Conservation (phyloP, 2,329 filamentous ascomycete species). For the Lachnellula suecica region DNA sequence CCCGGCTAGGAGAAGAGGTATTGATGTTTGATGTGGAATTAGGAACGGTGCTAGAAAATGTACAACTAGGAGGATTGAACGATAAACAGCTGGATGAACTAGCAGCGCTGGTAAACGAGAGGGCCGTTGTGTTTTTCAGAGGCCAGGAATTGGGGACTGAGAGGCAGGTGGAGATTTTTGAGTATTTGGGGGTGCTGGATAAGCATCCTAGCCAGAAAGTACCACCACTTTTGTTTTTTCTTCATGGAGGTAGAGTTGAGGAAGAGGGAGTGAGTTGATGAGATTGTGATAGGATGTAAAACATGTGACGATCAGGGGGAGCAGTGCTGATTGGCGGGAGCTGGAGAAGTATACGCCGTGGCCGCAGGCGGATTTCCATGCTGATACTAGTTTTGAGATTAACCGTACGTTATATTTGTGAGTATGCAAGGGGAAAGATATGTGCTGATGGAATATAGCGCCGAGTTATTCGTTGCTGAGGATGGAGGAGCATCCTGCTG, state of each 20-base stretch:
- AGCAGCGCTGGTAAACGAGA: conserved; percentile 32
- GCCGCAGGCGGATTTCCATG: conserved; percentile 42
- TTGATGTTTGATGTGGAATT: neutral
- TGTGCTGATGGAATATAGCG: conserved; percentile 26
- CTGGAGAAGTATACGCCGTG: conserved; percentile 46
- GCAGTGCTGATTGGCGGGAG: conserved; percentile 44
- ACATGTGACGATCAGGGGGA: conserved; percentile 19
- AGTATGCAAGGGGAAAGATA: neutral
- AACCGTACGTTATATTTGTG: conserved; percentile 35
- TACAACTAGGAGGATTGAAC: conserved; percentile 27
- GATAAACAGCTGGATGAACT: conserved; percentile 29
- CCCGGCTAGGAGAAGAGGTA: neutral
- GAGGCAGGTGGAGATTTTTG: conserved; percentile 43
- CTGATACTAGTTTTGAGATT: conserved; percentile 50
- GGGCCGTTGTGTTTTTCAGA: conserved; percentile 53
- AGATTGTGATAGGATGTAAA: conserved; percentile 16
- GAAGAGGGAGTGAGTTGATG: neutral
- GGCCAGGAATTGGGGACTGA: conserved; percentile 46
- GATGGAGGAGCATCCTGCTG: conserved; percentile 57
- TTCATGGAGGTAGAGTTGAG: neutral
- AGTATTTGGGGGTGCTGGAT: conserved; percentile 46
- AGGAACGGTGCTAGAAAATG: conserved; percentile 28
- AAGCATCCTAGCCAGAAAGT: conserved; percentile 45
- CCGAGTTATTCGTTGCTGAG: conserved; percentile 50
- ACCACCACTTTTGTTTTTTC: neutral